Evolutionary conservation across 768 basidiomycete genomes (phyloP).

Genomic region (Strobilomyces confusus): DNA sequence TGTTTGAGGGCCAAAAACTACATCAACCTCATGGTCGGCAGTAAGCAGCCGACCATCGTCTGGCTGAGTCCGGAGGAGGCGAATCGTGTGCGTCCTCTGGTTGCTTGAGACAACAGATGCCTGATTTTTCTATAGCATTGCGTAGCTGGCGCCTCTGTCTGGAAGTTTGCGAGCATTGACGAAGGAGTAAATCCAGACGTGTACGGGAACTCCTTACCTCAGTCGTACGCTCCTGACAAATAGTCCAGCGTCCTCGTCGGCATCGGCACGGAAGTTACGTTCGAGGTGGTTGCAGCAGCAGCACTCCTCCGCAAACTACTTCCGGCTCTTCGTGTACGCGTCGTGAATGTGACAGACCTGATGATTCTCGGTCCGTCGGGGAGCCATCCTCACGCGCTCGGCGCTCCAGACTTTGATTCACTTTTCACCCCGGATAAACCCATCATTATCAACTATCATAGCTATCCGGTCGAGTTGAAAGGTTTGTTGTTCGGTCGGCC

Average conservation of each 20-base stretch:
- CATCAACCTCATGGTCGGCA: conserved; percentile 84
- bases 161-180: conserved; percentile 79
- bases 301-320: conserved; percentile 66
- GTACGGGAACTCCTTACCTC: conserved; percentile 31
- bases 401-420: conserved; percentile 53
- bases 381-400: conserved; percentile 72
- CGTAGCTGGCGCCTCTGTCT: conserved; percentile 80
- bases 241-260: conserved; percentile 67
- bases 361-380: conserved; percentile 75
- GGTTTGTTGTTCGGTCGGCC: conserved; percentile 61
- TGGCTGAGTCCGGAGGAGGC: conserved; percentile 78
- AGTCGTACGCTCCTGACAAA: background rate
- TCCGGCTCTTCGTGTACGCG: conserved; percentile 75
- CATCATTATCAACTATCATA: conserved; percentile 82
- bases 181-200: conserved; percentile 70
- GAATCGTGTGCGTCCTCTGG: conserved; percentile 41
- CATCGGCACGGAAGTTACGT: conserved; percentile 83
- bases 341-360: conserved; percentile 87
- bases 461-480: conserved; percentile 69
- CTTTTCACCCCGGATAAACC: conserved; percentile 70
- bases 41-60: conserved; percentile 78
- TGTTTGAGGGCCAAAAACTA: conserved; percentile 83
- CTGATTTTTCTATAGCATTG: conserved; percentile 54
- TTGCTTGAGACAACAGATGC: too few relatives aligned
- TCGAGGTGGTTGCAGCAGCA: conserved; percentile 86